Evolutionary conservation across 768 basidiomycete genomes (phyloP).

Genomic region (Pholiota microspora): DNA sequence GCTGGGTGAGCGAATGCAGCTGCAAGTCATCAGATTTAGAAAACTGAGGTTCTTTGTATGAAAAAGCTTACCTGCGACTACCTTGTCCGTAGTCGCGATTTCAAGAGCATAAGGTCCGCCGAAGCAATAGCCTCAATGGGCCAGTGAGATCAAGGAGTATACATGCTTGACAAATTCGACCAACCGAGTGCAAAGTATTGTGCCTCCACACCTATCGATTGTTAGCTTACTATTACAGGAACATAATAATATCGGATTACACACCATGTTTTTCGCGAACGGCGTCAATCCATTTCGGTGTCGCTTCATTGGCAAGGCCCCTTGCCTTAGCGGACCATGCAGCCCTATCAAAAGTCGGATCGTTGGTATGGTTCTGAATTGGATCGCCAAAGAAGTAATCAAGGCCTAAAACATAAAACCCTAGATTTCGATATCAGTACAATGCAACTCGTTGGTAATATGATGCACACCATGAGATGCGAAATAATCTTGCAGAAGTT

Average conservation of each 20-base stretch:
- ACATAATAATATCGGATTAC: background rate
- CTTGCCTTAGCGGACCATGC: conserved; percentile 40
- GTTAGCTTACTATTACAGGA: background rate
- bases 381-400: conserved; percentile 68
- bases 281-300: conserved; percentile 52
- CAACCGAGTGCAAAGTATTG: conserved; percentile 46
- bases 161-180: conserved; percentile 2
- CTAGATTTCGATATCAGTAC: conserved; percentile 25
- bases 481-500: conserved; percentile 62
- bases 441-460: conserved; percentile 30
- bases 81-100: conserved; percentile 40
- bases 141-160: background rate
- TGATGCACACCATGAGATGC: conserved; percentile 47
- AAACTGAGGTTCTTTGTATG: background rate
- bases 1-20: conserved; percentile 60
- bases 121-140: conserved; percentile 51
- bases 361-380: conserved; percentile 35
- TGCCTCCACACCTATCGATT: conserved; percentile 23
- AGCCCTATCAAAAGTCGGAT: conserved; percentile 32
- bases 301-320: conserved; percentile 33
- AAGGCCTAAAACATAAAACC: conserved; percentile 55
- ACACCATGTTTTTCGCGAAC: conserved; percentile 49
- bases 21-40: conserved; percentile 15
- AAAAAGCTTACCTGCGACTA: conserved; percentile 41
- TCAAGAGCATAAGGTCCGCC: conserved; percentile 53